Evolutionary conservation across 345 rosid species (phyloP).

Genomic region (Melaleuca quinquenervia): DNA sequence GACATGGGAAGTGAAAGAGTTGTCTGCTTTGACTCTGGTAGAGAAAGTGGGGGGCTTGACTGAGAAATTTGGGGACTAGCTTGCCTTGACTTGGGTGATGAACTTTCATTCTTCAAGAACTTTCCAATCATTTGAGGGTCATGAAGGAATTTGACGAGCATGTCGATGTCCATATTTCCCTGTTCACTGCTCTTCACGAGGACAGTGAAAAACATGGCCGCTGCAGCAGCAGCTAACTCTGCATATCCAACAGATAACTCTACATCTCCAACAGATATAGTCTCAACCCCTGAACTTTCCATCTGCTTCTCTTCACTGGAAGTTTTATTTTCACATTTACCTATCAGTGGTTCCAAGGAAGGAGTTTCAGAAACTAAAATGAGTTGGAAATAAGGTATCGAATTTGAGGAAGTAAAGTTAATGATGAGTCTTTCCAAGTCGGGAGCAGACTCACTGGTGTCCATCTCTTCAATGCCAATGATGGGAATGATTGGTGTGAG

Average conservation of each 20-base stretch:
- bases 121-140: constrained; percentile 33
- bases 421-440: neutral
- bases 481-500: constrained; percentile 41
- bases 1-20: neutral
- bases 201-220: constrained; percentile 20
- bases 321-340: neutral
- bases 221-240: constrained; percentile 23
- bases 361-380: neutral
- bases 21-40: neutral
- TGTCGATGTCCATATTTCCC: constrained; percentile 26
- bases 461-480: constrained; percentile 49
- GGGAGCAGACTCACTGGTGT: neutral
- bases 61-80: neutral
- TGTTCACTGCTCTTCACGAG: constrained; percentile 22
- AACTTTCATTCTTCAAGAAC: constrained; percentile 12
- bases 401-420: neutral
- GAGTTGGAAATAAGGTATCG: neutral
- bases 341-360: neutral
- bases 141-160: constrained; percentile 42
- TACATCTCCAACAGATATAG: neutral
- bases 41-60: neutral
- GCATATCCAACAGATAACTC: neutral
- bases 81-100: constrained; percentile 1
- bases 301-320: neutral
- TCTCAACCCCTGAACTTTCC: neutral